Conservation (phyloP, 129 eudicot genomes). For the Chrysanthemum seticuspe region DNA sequence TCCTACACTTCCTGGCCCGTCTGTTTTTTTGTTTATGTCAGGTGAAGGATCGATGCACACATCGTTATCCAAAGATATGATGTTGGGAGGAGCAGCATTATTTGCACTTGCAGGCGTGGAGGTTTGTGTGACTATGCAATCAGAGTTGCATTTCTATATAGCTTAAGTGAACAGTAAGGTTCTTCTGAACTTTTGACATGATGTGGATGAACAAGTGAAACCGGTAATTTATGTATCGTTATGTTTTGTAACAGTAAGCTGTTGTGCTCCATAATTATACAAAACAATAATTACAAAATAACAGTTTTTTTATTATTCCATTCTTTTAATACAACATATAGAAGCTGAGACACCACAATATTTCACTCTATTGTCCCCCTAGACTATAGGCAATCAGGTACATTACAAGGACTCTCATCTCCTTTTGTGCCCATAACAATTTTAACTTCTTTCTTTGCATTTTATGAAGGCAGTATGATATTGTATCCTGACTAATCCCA, state of each 20-base stretch:
- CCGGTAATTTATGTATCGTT: conserved; percentile 10
- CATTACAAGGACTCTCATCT: too few species aligned
- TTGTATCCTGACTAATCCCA: too few species aligned
- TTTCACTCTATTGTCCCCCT: too few species aligned
- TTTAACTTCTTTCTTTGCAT: too few species aligned
- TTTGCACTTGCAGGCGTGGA: conserved; percentile 66
- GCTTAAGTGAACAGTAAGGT: conserved; percentile 73
- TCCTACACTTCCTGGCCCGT: conserved; percentile 64
- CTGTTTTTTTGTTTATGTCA: conserved; percentile 51
- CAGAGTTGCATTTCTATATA: conserved; percentile 59
- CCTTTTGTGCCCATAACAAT: too few species aligned
- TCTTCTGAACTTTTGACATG: conserved; percentile 33
- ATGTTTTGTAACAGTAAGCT: background rate
- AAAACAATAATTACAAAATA: conserved; percentile 15
- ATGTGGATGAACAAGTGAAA: background rate
- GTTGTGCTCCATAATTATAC: conserved; percentile 16
- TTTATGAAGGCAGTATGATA: too few species aligned
- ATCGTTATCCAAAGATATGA: conserved; percentile 29
- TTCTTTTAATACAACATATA: background rate
- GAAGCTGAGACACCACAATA: too few species aligned
- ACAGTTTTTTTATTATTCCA: background rate
- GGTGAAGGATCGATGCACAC: conserved; percentile 59
- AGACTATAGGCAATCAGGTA: too few species aligned
- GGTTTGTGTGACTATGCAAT: conserved; percentile 31
- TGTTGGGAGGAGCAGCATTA: conserved; percentile 60